phyloP scores from a whole-genome alignment of 352 stramenopile genomes.

The Blastocystis sp. region DNA sequence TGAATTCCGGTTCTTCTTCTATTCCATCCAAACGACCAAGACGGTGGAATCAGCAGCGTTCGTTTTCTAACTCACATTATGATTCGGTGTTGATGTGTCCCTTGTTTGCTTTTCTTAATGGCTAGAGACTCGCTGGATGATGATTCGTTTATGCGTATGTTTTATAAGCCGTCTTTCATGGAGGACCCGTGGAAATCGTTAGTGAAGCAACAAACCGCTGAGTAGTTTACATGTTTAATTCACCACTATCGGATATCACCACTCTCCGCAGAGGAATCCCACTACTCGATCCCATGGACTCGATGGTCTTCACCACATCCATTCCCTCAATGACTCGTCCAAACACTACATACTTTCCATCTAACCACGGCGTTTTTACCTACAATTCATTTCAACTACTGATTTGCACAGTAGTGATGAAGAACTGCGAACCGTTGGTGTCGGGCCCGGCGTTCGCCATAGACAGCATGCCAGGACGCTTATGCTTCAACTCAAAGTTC shows the following conservation, averaged over 20 bases:
- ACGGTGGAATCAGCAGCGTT: no score
- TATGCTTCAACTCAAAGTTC: conserved; percentile 76
- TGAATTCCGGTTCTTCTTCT: no score
- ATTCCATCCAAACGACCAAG: no score
- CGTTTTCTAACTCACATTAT: no score
- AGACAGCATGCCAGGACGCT: conserved; percentile 73
- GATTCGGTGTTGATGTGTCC: no score
- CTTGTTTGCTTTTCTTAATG: no score
- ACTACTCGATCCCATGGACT: conserved; percentile 44
- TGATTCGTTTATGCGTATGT: conserved; percentile 32
- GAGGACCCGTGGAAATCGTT: conserved; percentile 28
- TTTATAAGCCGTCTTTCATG: conserved; percentile 42
- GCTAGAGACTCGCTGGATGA: conserved; percentile 16
- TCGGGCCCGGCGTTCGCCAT: conserved; percentile 85
- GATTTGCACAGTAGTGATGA: conserved; percentile 90
- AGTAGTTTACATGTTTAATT: conserved; percentile 41
- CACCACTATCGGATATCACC: conserved; percentile 52
- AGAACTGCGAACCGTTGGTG: conserved; percentile 90
- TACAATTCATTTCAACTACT: neutral
- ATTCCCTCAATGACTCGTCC: conserved; percentile 86
- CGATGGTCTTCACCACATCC: conserved; percentile 82
- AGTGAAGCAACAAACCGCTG: conserved; percentile 13
- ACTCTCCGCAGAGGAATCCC: conserved; percentile 26
- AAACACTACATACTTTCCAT: conserved; percentile 97
- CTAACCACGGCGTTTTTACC: conserved; percentile 82